Percentiles rank a stretch among this genome's conserved stretches.
Conservation (phyloP, 164 flowering plant genomes). For the Protea cynaroides region DNA sequence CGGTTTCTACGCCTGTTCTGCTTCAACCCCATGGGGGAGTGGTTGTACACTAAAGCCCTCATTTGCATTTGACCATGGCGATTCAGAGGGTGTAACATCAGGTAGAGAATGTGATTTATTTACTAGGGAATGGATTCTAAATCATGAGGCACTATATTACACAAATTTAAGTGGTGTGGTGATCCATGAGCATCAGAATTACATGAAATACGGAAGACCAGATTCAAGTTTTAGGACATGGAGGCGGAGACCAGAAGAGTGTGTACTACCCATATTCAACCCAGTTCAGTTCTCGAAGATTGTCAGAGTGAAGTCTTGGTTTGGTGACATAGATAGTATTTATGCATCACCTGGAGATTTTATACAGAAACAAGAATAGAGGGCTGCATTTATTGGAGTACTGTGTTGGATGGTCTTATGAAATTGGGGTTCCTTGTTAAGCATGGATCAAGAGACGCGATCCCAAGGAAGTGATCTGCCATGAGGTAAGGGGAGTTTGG, state of each 20-base stretch:
- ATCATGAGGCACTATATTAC: slow-evolving; percentile 57
- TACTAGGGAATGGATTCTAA: slow-evolving; percentile 64
- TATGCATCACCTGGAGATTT: slow-evolving; percentile 81
- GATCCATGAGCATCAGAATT: slow-evolving; percentile 73
- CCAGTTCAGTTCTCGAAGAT: slow-evolving; percentile 51
- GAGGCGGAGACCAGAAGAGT: slow-evolving; percentile 75
- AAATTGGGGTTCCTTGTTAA: slow-evolving; percentile 75
- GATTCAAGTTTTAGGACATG: slow-evolving; percentile 59
- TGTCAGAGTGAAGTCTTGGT: slow-evolving; percentile 54
- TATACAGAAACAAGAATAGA: slow-evolving; percentile 60
- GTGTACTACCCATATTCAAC: slow-evolving; percentile 56
- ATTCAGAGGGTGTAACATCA: not conserved
- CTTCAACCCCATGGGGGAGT: too few species aligned
- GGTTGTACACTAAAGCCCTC: too few species aligned
- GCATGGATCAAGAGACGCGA: slow-evolving; percentile 91
- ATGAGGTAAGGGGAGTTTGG: slow-evolving; percentile 59
- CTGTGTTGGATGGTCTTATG: slow-evolving; percentile 70
- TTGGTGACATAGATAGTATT: slow-evolving; percentile 82
- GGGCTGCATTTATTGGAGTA: slow-evolving; percentile 85
- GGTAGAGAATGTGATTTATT: slow-evolving; percentile 44
- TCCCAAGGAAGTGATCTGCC: slow-evolving; percentile 80
- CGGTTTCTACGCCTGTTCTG: too few species aligned
- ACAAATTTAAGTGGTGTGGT: slow-evolving; percentile 55
- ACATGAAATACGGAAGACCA: slow-evolving; percentile 69
- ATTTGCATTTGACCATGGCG: not conserved